These are phyloP conservation scores for Aotearoamyces nothofagi DNA, from an alignment of 2,329 filamentous ascomycete genomes.

Conservation along the genomic window DNA sequence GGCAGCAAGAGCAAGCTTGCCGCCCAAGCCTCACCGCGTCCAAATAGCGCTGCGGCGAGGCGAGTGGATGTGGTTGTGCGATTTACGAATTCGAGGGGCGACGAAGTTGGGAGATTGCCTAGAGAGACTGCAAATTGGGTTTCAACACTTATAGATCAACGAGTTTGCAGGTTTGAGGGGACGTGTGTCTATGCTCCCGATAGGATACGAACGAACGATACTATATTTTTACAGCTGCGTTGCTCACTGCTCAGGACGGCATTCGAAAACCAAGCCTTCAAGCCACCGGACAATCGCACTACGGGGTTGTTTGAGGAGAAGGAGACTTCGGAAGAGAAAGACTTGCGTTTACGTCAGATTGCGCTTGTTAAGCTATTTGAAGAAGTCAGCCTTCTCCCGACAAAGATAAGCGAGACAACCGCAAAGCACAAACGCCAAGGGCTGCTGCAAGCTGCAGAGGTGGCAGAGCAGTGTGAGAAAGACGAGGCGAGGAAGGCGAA, in stretches of 20 bases:
- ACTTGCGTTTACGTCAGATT: slow-evolving; percentile 70
- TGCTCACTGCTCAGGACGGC: slow-evolving; percentile 62
- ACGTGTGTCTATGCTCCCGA: slow-evolving; percentile 84
- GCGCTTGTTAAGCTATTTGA: slow-evolving; percentile 79
- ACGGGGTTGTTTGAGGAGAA: slow-evolving; percentile 68
- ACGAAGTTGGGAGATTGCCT: slow-evolving; percentile 74
- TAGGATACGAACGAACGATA: slow-evolving; percentile 75
- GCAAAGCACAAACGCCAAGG: slow-evolving; percentile 71
- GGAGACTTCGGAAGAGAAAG: slow-evolving; percentile 74
- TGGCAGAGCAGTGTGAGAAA: slow-evolving; percentile 61
- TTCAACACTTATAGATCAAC: slow-evolving; percentile 80
- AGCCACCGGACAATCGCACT: slow-evolving; percentile 52
- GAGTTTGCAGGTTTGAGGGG: slow-evolving; percentile 75
- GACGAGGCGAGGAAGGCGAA: slow-evolving; percentile 25
- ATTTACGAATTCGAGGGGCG: slow-evolving; percentile 66
- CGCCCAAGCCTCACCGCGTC: slow-evolving; percentile 11
- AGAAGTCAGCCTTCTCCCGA: slow-evolving; percentile 72
- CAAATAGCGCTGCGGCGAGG: slow-evolving; percentile 32
- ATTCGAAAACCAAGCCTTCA: slow-evolving; percentile 51
- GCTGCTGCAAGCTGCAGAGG: slow-evolving; percentile 73
- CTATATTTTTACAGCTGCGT: slow-evolving; percentile 75
- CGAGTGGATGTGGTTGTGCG: slow-evolving; percentile 79
- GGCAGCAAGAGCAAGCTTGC: slow-evolving; percentile 23
- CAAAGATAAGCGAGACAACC: slow-evolving; percentile 55
- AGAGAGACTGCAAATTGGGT: slow-evolving; percentile 87